These are phyloP conservation scores for Torulaspora microellipsoides DNA, from an alignment of 805 yeast genomes.

Conservation along the genomic window DNA sequence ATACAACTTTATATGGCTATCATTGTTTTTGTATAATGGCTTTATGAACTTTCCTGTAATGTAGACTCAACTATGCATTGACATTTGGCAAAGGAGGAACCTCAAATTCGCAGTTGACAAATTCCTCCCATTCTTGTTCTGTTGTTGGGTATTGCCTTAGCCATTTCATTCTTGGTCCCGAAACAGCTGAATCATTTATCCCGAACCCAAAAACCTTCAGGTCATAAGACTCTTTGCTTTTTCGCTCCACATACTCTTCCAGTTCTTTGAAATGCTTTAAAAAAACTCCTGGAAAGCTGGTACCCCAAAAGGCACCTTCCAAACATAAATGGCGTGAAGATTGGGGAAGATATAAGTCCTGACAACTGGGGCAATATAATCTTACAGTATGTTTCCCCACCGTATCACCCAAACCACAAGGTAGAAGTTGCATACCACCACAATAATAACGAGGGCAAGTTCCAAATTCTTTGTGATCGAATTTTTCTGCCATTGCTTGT, in stretches of 20 bases:
- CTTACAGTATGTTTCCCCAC: conserved; percentile 91
- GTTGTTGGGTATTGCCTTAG: conserved; percentile 70
- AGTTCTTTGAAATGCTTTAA: conserved; percentile 89
- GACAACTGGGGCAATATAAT: conserved; percentile 90
- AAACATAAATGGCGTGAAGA: conserved; percentile 81
- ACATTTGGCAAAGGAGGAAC: conserved; percentile 38
- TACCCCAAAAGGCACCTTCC: conserved; percentile 97
- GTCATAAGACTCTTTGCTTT: conserved; percentile 52
- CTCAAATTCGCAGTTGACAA: conserved; percentile 57
- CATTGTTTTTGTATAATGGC: too few species aligned
- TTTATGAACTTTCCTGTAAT: too few species aligned
- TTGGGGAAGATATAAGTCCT: conserved; percentile 83
- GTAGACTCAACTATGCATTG: conserved; percentile 1
- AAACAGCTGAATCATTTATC: conserved; percentile 62
- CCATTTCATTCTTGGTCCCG: conserved; percentile 98
- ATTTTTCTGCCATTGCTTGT: conserved; percentile 89
- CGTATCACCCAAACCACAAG: conserved; percentile 85
- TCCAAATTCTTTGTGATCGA: conserved; percentile 85
- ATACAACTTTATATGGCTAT: neutral
- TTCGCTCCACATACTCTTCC: conserved; percentile 64
- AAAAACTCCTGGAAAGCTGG: conserved; percentile 90
- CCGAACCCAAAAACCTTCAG: conserved; percentile 85
- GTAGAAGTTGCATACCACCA: conserved; percentile 83
- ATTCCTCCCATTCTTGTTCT: conserved; percentile 57
- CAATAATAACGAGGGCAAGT: conserved; percentile 86